Base-by-base conservation (phyloP, 306 rosid genomes). In the Malus sieversii region DNA sequence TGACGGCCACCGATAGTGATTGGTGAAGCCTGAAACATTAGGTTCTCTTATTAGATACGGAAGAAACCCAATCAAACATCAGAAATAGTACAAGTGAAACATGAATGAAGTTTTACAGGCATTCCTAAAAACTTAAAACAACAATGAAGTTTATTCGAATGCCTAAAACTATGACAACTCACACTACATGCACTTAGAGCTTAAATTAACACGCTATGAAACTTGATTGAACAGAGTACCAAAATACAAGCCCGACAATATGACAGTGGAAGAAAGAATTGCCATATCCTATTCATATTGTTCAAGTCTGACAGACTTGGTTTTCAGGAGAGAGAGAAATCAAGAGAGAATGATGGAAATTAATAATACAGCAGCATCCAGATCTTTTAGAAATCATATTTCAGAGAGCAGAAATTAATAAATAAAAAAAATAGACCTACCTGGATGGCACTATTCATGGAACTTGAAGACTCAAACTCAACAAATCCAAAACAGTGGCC, bases 401-500 rank as follows among this genome's bases (percentile, higher is more conserved):
- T 53, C 52, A 67, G 59, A 57, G 55, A 82, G 53, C 25, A 12
- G 14, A 64, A 53, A 70, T 68, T 62, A 61, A 78, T n/a, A 22
- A 76, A 44, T 15, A 55, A 62, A 67, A 67, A 79, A 60, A 62
- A 64, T 42, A 79, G 66, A 25, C 63, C 75, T 68, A 91, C 96
- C 92, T 88, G 88, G 72, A 91, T 76, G 64, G 96, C 91, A 32
- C 74, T 85, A 69, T 86, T 83, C 93, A 91, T 84, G 51, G 96
- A 87, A 75, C 78, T 72, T 66, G 35, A 66, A 46, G 90, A 87
- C 65, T 40, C 82, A 82, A 89, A 91, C 82, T 91, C 97, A 66
- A 91, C 90, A 86, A 91, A 91, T 75, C 93, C 97, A 69, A 91
- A 91, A 80, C 93, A 91, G 84, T 87, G 84, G 63, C 92, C 93